Conservation (phyloP, 1,284 basidiomycete genomes). For the Porphyrellus sp. region DNA sequence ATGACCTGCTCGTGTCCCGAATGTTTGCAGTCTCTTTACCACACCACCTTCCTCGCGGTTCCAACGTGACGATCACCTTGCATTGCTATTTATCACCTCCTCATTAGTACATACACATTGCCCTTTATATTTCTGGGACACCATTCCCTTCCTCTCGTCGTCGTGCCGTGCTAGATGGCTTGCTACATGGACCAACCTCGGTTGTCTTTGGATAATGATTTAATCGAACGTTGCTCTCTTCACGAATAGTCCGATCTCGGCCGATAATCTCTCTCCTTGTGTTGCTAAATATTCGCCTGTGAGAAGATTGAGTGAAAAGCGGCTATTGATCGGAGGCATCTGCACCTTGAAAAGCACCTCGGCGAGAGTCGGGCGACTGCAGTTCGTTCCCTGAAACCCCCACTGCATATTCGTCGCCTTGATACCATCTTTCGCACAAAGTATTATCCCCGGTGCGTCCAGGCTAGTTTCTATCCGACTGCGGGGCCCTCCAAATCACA, state of each 20-base stretch:
- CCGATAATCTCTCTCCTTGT: not conserved
- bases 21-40: not conserved
- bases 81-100: slow-evolving; percentile 32
- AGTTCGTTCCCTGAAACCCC: not conserved
- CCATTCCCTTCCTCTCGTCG: slow-evolving; percentile 1
- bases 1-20: slow-evolving; percentile 38
- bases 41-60: slow-evolving; percentile 10
- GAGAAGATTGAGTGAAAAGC: too few species aligned
- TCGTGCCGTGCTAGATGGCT: slow-evolving; percentile 21
- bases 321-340: not conserved
- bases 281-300: not conserved
- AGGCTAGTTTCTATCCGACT: not conserved
- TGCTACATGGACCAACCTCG: slow-evolving; percentile 13
- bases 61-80: slow-evolving; percentile 27
- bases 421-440: not conserved
- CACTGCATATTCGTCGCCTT: too few species aligned
- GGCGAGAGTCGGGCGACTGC: not conserved
- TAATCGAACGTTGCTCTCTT: slow-evolving; percentile 22
- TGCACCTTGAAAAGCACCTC: not conserved
- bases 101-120: slow-evolving; percentile 19
- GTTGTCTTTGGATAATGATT: slow-evolving; percentile 13
- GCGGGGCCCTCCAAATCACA: slow-evolving; percentile 26
- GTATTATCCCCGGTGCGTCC: slow-evolving; percentile 12
- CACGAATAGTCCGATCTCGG: not conserved
- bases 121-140: slow-evolving; percentile 14